These are phyloP conservation scores for Talaromyces albobiverticillius DNA, from an alignment of 2,329 filamentous ascomycete species.

Conservation along the genomic window DNA sequence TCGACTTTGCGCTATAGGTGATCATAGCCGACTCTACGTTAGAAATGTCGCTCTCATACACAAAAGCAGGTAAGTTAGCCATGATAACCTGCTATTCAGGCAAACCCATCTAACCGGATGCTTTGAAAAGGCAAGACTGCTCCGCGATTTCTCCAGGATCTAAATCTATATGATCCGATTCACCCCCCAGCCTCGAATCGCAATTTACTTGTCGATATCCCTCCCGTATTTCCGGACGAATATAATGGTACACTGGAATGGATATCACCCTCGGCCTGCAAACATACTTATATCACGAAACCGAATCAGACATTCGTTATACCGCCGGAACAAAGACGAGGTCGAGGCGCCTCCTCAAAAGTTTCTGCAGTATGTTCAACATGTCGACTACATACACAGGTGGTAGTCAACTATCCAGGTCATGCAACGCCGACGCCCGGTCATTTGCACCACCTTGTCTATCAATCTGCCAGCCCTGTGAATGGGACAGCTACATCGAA, in stretches of 20 bases:
- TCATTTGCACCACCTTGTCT: conserved; percentile 62
- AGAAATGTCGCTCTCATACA: conserved; percentile 23
- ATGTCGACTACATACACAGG: conserved; percentile 62
- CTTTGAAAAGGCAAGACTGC: conserved; percentile 45
- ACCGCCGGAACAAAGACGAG: conserved; percentile 35
- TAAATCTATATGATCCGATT: conserved; percentile 43
- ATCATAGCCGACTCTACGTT: background rate
- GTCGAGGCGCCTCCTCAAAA: conserved; percentile 50
- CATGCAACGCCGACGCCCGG: conserved; percentile 36
- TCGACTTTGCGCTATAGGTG: background rate
- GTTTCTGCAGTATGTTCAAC: conserved; percentile 60
- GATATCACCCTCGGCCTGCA: conserved; percentile 49
- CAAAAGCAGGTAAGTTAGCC: conserved; percentile 30
- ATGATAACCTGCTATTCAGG: conserved; percentile 20
- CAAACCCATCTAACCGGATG: background rate
- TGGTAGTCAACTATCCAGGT: conserved; percentile 54
- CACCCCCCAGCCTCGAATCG: conserved; percentile 44
- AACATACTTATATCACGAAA: conserved; percentile 60
- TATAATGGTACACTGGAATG: conserved; percentile 33
- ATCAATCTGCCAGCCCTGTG: conserved; percentile 32
- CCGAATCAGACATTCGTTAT: conserved; percentile 52
- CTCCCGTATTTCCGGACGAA: conserved; percentile 48
- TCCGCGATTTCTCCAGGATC: conserved; percentile 47
- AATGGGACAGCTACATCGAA: conserved; percentile 24
- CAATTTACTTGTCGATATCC: conserved; percentile 58